Evolutionary conservation across 257 asterid genomes (phyloP), one percentile per base, ranked within the genome.

Genomic region (Craterostigma plantagineum): DNA sequence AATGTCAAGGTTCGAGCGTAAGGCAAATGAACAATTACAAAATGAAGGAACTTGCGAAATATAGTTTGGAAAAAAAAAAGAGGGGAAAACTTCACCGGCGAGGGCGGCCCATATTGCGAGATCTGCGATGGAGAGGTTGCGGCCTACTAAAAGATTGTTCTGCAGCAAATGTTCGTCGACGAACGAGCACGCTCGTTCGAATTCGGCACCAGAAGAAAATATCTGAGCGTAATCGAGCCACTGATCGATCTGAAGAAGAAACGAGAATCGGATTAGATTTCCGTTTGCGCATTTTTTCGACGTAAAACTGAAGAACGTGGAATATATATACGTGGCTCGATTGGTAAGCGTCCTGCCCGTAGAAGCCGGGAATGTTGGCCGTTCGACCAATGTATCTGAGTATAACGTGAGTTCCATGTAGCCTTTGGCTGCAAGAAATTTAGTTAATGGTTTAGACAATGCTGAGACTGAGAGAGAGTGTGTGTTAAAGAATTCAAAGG

Each of bases 61-160:
- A n/a, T n/a, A n/a, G n/a, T n/a, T n/a, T n/a, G n/a, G n/a, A n/a
- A n/a, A n/a, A n/a, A n/a, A n/a, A n/a, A n/a, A n/a, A n/a, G n/a
- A n/a, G n/a, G n/a, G n/a, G n/a, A n/a, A 35, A 45, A 11, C 4
- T 8, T 56, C 63, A 82, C 98, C 93, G 33, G 93, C 91, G 55
- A 87, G 95, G 59, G 73, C 76, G 38, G 73, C 67, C 98, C 98
- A 87, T 51, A 87, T 57, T 17, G 92, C 74, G 13, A 79, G 64
- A 66, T 87, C 98, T 7, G 98, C 95, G 42, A 90, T 66, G 3
- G 98, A 76, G 46, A 90, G 50, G 36, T 57, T 50, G 56, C 64
- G 49, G 44, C 91, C 93, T 18, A 70, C 92, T 14, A 87, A 63
- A 54, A 82, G 70, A 7, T 93, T 82, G 18, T 47, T 59, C 14